Base-by-base conservation (phyloP, 306 rosid species). In the Pachyrhizus erosus region DNA sequence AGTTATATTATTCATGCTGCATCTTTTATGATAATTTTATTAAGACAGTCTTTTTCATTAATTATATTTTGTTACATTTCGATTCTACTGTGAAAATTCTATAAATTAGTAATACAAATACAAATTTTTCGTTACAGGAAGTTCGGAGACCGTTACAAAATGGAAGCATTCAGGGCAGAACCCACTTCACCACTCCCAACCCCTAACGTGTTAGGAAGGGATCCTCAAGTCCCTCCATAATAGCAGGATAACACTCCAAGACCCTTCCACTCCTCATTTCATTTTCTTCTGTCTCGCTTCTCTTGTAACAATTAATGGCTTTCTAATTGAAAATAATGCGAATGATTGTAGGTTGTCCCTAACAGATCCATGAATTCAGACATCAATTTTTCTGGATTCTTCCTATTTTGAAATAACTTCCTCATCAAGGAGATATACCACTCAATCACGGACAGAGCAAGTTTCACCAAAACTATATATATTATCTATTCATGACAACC, bases 151-250 rank as follows among this genome's bases (percentile, higher is more conserved):
- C n/a, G 84, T 85, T 82, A 81, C 75, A 66, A 33, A 29, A 86
- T 89, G 84, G 83, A 89, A 86, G 73, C 58, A 58, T 84, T 82
- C 83, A 87, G 81, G 88, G 80, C 61, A 33, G 72, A 42, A 52
- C 73, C 80, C 79, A 46, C 84, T 92, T 84, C 86, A 78, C 64
- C 39, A 4, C 42, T 76, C 7, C n/a, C 79, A 79, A 74, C 78
- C 86, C 48, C 31, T 61, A 39, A 37, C 51, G 14, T 24, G 58
- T 58, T 7, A 61, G 70, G 75, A 80, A 86, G 81, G 87, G 87
- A 89, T 89, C 93, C 66, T 80, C 80, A 66, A 46, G 29, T 70
- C 70, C 54, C 61, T 5, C 40, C 75, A 43, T 58, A 70, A 70
- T 70, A 70, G 75, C 75, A 15, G 75, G 58, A 45, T 13, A 9